A percentile compares a stretch with the other conserved stretches of the same genome.
Conservation (phyloP, 2,329 filamentous ascomycete species). For the Fusarium sp. region DNA sequence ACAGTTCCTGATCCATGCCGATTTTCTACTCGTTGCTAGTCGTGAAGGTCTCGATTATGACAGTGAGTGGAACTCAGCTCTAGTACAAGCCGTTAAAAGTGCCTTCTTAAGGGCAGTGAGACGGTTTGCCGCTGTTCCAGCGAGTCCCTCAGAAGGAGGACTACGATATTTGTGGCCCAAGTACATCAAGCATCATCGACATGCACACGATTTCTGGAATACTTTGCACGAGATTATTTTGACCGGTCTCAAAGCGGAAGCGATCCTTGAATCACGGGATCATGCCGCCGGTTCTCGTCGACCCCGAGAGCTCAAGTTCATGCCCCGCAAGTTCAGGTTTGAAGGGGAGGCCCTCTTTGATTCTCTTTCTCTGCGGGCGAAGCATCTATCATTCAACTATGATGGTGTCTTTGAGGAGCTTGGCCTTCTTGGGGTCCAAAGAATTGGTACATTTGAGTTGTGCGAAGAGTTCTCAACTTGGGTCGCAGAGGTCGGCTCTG, state of each 20-base stretch:
- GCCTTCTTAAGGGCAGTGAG: background rate
- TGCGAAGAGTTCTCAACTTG: background rate
- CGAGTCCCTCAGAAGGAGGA: background rate
- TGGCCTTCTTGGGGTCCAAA: background rate
- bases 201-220: background rate
- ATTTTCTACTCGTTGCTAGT: background rate
- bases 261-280: background rate
- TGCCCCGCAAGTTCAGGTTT: background rate
- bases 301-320: background rate
- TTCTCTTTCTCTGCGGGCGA: background rate
- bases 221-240: too few species aligned
- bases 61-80: background rate
- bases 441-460: background rate
- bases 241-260: background rate
- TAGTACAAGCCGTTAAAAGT: rapidly evolving
- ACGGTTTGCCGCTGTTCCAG: background rate
- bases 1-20: background rate
- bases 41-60: background rate
- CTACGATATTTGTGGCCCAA: background rate
- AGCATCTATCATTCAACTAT: background rate
- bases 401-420: background rate
- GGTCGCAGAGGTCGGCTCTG: background rate
- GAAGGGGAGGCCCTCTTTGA: background rate
- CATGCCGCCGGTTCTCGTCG: too few species aligned
- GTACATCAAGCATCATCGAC: background rate